phyloP scores from a whole-genome alignment of 345 rosid species.

The Gossypium turneri region DNA sequence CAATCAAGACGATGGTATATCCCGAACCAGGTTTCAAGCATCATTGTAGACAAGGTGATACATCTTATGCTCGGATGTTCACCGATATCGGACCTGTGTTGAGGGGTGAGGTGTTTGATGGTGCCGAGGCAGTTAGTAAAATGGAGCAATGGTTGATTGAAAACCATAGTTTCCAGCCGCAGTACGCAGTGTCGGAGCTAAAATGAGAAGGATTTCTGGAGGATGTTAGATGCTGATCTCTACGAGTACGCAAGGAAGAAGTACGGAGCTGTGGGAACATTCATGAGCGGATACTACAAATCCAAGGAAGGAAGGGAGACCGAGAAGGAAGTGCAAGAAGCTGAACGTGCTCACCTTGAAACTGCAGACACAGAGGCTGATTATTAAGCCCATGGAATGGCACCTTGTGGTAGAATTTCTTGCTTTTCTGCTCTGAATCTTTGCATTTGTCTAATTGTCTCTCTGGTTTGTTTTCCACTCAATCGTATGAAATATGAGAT shows the following conservation, averaged over 20 bases:
- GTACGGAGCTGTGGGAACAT: slow-evolving; percentile 87
- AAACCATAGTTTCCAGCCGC: slow-evolving; percentile 92
- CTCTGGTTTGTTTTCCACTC: slow-evolving; percentile 13
- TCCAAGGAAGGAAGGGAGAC: slow-evolving; percentile 97
- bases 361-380: slow-evolving; percentile 51
- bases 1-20: slow-evolving; percentile 73
- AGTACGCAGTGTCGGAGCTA: slow-evolving; percentile 48
- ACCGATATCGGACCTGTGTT: slow-evolving; percentile 84
- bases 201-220: slow-evolving; percentile 9
- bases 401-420: slow-evolving; percentile 2
- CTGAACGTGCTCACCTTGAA: slow-evolving; percentile 79
- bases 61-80: slow-evolving; percentile 82
- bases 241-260: slow-evolving; percentile 70
- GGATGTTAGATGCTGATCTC: neutral
- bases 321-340: slow-evolving; percentile 93
- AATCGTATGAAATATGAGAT: too few species aligned
- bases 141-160: slow-evolving; percentile 91
- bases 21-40: slow-evolving; percentile 91
- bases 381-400: neutral
- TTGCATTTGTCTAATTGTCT: neutral
- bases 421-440: neutral
- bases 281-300: slow-evolving; percentile 97
- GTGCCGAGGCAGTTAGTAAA: slow-evolving; percentile 70
- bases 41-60: slow-evolving; percentile 79
- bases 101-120: slow-evolving; percentile 87